phyloP scores from a whole-genome alignment of 139 green algal species.

The Chlamydomonas incerta region DNA sequence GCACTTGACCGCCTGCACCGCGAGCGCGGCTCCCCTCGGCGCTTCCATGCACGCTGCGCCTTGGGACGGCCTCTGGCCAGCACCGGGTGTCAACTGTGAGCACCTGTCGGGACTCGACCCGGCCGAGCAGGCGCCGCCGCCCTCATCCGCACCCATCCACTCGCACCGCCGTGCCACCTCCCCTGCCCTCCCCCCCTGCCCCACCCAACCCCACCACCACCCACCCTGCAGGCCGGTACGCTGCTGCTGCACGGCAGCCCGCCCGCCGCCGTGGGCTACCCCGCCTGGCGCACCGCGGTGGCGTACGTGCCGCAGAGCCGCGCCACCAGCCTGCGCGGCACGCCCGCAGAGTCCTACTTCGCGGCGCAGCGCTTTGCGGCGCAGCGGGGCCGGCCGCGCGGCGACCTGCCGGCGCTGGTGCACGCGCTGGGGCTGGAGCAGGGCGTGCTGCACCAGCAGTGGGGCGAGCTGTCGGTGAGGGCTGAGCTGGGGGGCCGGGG shows the following conservation, averaged over 20 bases:
- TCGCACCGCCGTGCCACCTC: no score
- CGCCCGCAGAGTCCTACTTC: constrained; percentile 83
- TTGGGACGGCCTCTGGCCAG: no score
- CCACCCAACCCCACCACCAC: not conserved
- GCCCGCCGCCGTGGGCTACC: constrained; percentile 54
- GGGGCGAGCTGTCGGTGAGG: constrained; percentile 84
- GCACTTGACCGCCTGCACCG: no score
- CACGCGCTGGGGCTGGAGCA: constrained; percentile 81
- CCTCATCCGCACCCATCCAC: no score
- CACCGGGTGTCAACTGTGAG: no score
- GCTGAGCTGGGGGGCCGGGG: not conserved
- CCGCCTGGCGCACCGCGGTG: constrained; percentile 59
- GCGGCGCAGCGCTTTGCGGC: constrained; percentile 64
- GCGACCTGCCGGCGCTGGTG: constrained; percentile 79
- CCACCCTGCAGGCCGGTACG: not conserved
- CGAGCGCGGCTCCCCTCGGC: no score
- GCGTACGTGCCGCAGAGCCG: constrained; percentile 82
- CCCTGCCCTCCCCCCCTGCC: not conserved
- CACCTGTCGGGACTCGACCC: no score
- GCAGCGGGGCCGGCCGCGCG: constrained; percentile 57
- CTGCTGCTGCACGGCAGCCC: constrained; percentile 19
- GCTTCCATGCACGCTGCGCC: no score
- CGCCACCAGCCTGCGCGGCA: constrained; percentile 71
- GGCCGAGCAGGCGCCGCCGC: no score
- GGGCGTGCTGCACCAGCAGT: constrained; percentile 77